Evolutionary conservation across 176 grass and related monocot genomes (phyloP).

Genomic region (Eleusine coracana): DNA sequence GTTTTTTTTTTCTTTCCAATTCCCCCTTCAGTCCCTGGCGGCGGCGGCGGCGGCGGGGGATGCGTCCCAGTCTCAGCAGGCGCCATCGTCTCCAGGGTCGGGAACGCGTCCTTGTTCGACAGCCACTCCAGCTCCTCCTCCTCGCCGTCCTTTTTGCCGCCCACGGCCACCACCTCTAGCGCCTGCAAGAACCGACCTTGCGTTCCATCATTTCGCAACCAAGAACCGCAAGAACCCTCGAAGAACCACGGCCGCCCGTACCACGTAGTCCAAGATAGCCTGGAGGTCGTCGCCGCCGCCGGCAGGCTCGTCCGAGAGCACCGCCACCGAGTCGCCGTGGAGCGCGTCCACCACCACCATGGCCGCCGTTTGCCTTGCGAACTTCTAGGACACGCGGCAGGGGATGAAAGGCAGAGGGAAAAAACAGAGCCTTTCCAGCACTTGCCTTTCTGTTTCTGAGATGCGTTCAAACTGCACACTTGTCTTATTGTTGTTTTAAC

Average conservation of each 20-base stretch:
- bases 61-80: no score
- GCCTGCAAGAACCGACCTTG: conserved; percentile 40
- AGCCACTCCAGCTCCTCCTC: conserved; percentile 74
- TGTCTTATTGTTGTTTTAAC: no score
- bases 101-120: conserved; percentile 63
- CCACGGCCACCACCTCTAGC: conserved; percentile 28
- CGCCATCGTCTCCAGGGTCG: conserved; percentile 52
- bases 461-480: no score
- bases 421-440: not conserved
- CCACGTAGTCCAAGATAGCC: conserved; percentile 24
- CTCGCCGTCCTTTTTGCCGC: conserved; percentile 19
- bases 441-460: not conserved
- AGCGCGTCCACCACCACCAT: conserved; percentile 32
- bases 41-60: conserved; percentile 29
- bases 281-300: conserved; percentile 15
- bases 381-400: not conserved
- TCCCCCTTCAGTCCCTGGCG: not conserved
- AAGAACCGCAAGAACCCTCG: conserved; percentile 15
- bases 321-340: not conserved
- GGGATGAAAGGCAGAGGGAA: not conserved
- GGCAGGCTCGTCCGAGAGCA: conserved; percentile 27
- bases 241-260: not conserved
- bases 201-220: not conserved
- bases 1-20: not conserved
- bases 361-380: not conserved